Conservation (phyloP, 2,329 filamentous ascomycete species). For the Colletotrichum tamarilloi region DNA sequence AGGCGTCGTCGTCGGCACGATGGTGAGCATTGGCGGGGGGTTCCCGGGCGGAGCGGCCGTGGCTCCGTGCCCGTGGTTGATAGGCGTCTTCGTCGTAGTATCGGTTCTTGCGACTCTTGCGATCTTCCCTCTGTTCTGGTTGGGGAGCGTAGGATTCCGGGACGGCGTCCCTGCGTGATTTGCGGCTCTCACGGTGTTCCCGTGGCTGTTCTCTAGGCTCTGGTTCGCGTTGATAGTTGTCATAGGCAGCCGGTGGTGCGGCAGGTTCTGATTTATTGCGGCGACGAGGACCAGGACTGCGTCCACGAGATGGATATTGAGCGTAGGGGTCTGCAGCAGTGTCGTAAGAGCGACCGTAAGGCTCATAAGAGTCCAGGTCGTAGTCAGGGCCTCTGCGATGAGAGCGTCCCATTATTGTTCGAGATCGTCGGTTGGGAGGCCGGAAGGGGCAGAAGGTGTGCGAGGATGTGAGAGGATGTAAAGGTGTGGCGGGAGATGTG, state of each 20-base stretch:
- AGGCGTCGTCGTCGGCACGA: slow-evolving; percentile 6
- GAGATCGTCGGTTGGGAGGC: neutral
- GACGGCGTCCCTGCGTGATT: neutral
- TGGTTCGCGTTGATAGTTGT: neutral
- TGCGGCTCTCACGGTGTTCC: neutral
- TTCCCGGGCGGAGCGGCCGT: slow-evolving; percentile 6
- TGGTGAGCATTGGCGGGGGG: neutral
- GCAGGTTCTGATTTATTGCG: slow-evolving; percentile 26
- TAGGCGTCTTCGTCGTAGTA: slow-evolving; percentile 9
- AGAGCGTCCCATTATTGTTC: slow-evolving; percentile 23
- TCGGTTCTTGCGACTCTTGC: neutral
- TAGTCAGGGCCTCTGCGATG: slow-evolving; percentile 11
- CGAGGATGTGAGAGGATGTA: neutral
- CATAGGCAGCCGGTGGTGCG: slow-evolving; percentile 1
- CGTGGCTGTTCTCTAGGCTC: neutral
- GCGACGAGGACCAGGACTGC: slow-evolving; percentile 24
- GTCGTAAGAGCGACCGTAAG: slow-evolving; percentile 1
- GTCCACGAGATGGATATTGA: slow-evolving; percentile 14
- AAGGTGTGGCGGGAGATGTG: neutral
- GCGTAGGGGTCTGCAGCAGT: slow-evolving; percentile 2
- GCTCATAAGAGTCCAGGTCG: slow-evolving; percentile 11
- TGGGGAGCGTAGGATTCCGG: neutral
- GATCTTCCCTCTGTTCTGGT: neutral
- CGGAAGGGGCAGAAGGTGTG: neutral
- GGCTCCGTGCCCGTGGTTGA: slow-evolving; percentile 12